Conservation (phyloP, 202 grass and related monocot genomes). For the Schoenoplectus tabernaemontani region DNA sequence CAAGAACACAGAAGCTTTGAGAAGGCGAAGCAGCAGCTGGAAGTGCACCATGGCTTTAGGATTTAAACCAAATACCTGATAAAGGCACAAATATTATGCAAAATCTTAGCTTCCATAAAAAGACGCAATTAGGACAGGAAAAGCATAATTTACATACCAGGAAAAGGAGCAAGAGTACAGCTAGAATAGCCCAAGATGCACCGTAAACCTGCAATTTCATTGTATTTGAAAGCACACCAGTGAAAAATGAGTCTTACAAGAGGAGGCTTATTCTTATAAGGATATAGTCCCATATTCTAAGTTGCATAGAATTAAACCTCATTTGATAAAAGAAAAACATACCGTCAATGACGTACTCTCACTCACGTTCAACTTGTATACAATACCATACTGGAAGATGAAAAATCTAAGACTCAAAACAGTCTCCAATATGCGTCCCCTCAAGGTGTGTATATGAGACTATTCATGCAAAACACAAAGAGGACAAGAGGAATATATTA, state of each 20-base stretch:
- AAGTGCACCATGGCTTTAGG: constrained; percentile 95
- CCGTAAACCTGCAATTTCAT: constrained; percentile 60
- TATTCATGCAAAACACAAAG: constrained; percentile 31
- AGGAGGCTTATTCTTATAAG: background rate
- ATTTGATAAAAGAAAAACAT: constrained; percentile 23
- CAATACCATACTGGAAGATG: constrained; percentile 87
- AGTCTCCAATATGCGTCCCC: constrained; percentile 78
- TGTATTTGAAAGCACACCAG: constrained; percentile 5
- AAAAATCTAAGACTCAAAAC: constrained; percentile 82
- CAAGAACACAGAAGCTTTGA: constrained; percentile 67
- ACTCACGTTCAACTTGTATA: constrained; percentile 69
- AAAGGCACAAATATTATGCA: constrained; percentile 9
- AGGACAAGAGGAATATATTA: background rate
- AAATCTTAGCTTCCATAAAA: background rate
- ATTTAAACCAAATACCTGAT: constrained; percentile 80
- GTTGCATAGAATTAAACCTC: background rate
- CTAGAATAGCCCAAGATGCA: constrained; percentile 76
- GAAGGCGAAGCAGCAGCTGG: constrained; percentile 63
- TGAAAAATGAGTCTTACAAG: background rate
- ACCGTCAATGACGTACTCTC: constrained; percentile 53
- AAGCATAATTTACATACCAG: constrained; percentile 35
- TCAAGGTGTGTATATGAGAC: constrained; percentile 72
- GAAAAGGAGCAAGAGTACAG: constrained; percentile 58
- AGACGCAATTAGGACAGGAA: constrained; percentile 6
- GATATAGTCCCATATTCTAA: constrained; percentile 14